Evolutionary conservation across 805 yeast species (phyloP).

Genomic region (Candida quercuum): DNA sequence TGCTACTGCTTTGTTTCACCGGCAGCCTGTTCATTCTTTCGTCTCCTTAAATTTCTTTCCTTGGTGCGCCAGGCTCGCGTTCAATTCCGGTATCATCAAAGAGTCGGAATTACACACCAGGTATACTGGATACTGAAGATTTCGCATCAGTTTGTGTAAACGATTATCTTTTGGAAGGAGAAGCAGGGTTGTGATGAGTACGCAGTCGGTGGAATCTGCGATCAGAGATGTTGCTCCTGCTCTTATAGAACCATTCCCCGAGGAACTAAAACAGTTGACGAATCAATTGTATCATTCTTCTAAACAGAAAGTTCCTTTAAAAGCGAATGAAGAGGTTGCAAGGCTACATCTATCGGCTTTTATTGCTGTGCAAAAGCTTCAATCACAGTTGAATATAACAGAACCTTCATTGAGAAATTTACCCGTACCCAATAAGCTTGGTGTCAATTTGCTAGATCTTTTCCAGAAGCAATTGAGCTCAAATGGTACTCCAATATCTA

Average conservation of each 20-base stretch:
- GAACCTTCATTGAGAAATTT: conserved; percentile 45
- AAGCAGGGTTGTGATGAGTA: conserved; percentile 21
- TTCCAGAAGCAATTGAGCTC: not conserved
- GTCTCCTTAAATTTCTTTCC: too few relatives aligned
- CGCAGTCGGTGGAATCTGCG: conserved; percentile 28
- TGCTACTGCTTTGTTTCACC: too few relatives aligned
- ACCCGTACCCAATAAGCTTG: conserved; percentile 48
- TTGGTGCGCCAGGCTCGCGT: too few relatives aligned
- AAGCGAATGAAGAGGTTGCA: conserved; percentile 55
- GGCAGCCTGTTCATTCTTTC: too few relatives aligned
- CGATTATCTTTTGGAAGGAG: not conserved
- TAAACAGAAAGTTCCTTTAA: conserved; percentile 42
- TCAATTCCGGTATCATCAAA: too few relatives aligned
- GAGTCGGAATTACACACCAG: too few relatives aligned
- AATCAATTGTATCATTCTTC: conserved; percentile 40
- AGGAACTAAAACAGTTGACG: conserved; percentile 26
- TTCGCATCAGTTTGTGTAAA: too few relatives aligned
- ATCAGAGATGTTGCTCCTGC: conserved; percentile 48
- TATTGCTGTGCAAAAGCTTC: conserved; percentile 48
- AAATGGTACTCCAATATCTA: conserved; percentile 11
- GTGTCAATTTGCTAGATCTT: conserved; percentile 27
- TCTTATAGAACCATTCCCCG: conserved; percentile 38
- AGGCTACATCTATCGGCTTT: conserved; percentile 65
- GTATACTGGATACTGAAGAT: too few relatives aligned
- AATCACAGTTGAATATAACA: conserved; percentile 38